Conservation (phyloP, 2,329 filamentous ascomycete genomes). For the Diplodia scrobiculata region DNA sequence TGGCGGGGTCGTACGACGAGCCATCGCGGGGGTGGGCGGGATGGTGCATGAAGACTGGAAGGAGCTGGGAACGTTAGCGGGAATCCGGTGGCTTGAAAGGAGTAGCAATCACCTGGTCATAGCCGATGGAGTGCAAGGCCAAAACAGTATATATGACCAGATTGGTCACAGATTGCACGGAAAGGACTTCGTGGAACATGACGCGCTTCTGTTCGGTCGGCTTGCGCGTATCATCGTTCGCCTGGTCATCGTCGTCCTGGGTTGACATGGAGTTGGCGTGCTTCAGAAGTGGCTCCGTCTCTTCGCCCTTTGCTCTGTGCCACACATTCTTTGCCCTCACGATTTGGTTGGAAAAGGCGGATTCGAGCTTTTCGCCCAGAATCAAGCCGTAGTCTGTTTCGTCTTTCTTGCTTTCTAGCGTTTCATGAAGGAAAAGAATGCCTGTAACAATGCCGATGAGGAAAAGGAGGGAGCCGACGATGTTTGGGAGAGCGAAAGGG, state of each 20-base stretch:
- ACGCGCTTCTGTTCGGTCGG: slow-evolving; percentile 33
- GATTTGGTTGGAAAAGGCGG: slow-evolving; percentile 24
- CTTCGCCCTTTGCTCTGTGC: slow-evolving; percentile 27
- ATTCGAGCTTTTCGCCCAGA: slow-evolving; percentile 66
- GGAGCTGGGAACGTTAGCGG: slow-evolving; percentile 49
- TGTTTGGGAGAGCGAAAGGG: slow-evolving; percentile 82
- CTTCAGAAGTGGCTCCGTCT: slow-evolving; percentile 30
- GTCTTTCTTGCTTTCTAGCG: slow-evolving; percentile 70
- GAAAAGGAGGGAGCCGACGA: slow-evolving; percentile 76
- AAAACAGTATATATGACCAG: slow-evolving; percentile 77
- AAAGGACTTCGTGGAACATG: slow-evolving; percentile 67
- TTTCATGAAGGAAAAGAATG: slow-evolving; percentile 79
- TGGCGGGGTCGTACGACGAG: slow-evolving; percentile 50
- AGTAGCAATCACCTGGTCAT: slow-evolving; percentile 62
- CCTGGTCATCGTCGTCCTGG: slow-evolving; percentile 36
- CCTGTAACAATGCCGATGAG: slow-evolving; percentile 73
- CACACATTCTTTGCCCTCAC: slow-evolving; percentile 31
- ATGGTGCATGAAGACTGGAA: slow-evolving; percentile 87
- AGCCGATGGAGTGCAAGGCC: slow-evolving; percentile 79
- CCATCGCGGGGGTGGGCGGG: slow-evolving; percentile 52
- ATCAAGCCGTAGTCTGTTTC: slow-evolving; percentile 73
- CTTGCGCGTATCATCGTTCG: not conserved
- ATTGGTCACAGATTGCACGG: slow-evolving; percentile 71
- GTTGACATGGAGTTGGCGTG: slow-evolving; percentile 32
- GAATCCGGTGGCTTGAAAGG: not conserved